These are phyloP conservation scores for Chalaropsis thielavioides DNA, from an alignment of 2,329 filamentous ascomycete genomes.

Conservation along the genomic window DNA sequence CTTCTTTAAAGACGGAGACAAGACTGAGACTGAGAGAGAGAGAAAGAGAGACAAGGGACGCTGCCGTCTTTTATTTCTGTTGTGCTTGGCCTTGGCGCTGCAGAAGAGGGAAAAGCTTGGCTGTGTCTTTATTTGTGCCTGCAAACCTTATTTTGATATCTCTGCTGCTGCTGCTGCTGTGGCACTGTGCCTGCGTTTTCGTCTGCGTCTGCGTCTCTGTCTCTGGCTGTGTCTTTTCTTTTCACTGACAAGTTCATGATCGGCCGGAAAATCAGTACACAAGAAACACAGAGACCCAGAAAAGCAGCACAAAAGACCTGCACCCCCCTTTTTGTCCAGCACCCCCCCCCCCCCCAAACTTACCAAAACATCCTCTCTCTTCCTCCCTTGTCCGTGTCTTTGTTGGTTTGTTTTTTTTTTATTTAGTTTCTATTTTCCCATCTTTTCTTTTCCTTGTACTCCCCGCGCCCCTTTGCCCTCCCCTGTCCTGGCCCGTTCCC, in stretches of 20 bases:
- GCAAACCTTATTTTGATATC: not conserved
- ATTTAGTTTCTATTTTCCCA: constrained; percentile 3
- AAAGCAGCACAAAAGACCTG: not conserved
- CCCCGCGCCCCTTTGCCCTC: not conserved
- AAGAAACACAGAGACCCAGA: no score
- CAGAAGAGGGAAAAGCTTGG: not conserved
- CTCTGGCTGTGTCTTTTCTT: no score
- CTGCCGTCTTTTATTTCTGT: not conserved
- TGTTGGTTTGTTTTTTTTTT: not conserved
- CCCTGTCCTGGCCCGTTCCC: not conserved
- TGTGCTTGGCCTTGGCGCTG: constrained; percentile 1
- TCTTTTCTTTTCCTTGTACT: not conserved
- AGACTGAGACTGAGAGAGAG: no score
- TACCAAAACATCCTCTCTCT: not conserved
- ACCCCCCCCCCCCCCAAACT: no score
- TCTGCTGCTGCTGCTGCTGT: not conserved
- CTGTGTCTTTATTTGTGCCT: not conserved
- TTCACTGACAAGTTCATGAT: no score
- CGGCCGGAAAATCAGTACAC: not conserved
- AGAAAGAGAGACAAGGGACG: not conserved
- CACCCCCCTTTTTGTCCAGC: not conserved
- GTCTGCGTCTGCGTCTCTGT: no score
- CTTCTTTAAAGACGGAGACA: no score
- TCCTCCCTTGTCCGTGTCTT: not conserved
- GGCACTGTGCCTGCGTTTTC: no score